phyloP scores from a whole-genome alignment of 2,329 filamentous ascomycete genomes.

The Fusarium sp. region DNA sequence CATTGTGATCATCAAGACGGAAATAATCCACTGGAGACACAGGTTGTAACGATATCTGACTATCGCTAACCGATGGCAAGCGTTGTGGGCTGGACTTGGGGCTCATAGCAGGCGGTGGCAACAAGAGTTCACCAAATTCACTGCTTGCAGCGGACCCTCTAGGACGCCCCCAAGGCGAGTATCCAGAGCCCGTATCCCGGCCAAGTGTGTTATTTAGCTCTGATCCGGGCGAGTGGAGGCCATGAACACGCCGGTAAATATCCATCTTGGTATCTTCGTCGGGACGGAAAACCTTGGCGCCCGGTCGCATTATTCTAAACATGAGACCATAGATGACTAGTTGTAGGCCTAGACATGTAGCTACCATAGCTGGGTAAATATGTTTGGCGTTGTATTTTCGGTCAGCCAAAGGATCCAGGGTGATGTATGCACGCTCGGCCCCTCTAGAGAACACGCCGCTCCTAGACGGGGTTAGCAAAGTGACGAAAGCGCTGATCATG shows the following conservation, averaged over 20 bases:
- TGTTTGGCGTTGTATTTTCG: constrained; percentile 10
- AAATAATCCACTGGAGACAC: not conserved
- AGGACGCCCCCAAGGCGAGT: not conserved
- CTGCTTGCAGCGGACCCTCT: not conserved
- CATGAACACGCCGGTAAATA: constrained; percentile 40
- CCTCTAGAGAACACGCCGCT: constrained; percentile 14
- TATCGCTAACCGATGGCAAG: not conserved
- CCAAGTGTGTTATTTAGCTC: not conserved
- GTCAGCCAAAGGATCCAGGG: constrained; percentile 10
- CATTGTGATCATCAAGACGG: not conserved
- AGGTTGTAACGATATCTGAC: not conserved
- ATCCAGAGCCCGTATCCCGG: not conserved
- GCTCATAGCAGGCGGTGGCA: not conserved
- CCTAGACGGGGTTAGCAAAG: not conserved
- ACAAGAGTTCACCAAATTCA: not conserved
- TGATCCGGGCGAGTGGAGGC: constrained; percentile 25
- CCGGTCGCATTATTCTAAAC: constrained; percentile 21
- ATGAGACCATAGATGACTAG: constrained; percentile 15
- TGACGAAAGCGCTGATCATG: not conserved
- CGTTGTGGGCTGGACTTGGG: not conserved
- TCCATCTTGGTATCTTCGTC: constrained; percentile 20
- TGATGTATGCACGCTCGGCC: constrained; percentile 9
- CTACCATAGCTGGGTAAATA: constrained; percentile 21
- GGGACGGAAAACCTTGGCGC: constrained; percentile 18
- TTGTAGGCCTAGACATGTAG: constrained; percentile 14